phyloP scores from a whole-genome alignment of 495 filamentous ascomycete genomes.

The Penicillium paxilli region DNA sequence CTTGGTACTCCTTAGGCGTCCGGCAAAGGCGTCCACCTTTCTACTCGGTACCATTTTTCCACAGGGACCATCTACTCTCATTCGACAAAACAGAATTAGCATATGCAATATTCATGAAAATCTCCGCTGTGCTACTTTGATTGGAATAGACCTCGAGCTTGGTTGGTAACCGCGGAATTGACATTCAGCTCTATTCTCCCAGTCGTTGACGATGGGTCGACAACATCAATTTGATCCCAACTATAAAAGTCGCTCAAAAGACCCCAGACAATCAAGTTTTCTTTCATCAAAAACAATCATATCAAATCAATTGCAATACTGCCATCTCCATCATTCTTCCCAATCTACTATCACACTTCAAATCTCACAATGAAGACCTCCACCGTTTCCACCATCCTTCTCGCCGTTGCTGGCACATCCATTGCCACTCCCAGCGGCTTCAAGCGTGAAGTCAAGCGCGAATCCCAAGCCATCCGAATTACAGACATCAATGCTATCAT shows the following conservation, averaged over 20 bases:
- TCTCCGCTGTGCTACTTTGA: too few relatives aligned
- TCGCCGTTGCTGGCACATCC: conserved; percentile 10
- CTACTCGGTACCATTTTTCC: not conserved
- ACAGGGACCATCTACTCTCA: not conserved
- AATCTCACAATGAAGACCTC: conserved; percentile 15
- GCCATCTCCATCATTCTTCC: too few relatives aligned
- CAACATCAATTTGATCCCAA: too few relatives aligned
- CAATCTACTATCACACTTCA: not conserved
- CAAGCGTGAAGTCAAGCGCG: conserved; percentile 3
- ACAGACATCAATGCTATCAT: conserved; percentile 5
- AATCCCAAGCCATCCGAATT: conserved; percentile 8
- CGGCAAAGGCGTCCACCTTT: conserved; percentile 9
- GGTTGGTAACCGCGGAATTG: too few relatives aligned
- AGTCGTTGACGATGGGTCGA: too few relatives aligned
- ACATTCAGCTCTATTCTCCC: too few relatives aligned
- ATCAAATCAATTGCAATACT: too few relatives aligned
- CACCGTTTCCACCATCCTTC: conserved; percentile 9
- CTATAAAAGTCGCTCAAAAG: too few relatives aligned
- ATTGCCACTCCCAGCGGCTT: conserved; percentile 8
- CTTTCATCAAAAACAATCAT: too few relatives aligned
- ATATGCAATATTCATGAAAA: too few relatives aligned
- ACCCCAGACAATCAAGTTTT: too few relatives aligned
- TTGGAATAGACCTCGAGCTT: too few relatives aligned
- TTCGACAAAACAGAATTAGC: not conserved
- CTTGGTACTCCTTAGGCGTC: not conserved